phyloP scores from a whole-genome alignment of 495 filamentous ascomycete genomes.

The Aspergillus asperescens region DNA sequence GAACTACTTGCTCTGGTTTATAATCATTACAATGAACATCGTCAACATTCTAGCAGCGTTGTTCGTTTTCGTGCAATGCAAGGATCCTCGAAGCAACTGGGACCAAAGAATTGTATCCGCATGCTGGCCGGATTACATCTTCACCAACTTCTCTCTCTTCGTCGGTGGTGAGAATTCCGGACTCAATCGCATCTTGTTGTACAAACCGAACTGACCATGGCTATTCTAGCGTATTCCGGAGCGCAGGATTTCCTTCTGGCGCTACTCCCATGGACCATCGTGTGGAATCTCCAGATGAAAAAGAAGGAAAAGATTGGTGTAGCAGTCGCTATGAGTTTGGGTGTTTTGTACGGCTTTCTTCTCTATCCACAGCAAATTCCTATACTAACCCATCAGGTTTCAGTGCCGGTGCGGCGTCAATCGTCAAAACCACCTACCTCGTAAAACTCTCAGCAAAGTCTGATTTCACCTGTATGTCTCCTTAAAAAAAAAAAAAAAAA shows the following conservation, averaged over 20 bases:
- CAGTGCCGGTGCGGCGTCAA: slow-evolving; percentile 20
- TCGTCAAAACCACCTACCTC: slow-evolving; percentile 24
- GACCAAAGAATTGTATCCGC: slow-evolving; percentile 15
- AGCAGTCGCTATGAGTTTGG: slow-evolving; percentile 25
- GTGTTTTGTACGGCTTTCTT: slow-evolving; percentile 18
- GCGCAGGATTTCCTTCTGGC: slow-evolving; percentile 27
- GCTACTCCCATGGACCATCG: slow-evolving; percentile 20
- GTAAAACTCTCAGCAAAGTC: slow-evolving; percentile 14
- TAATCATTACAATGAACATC: slow-evolving; percentile 24
- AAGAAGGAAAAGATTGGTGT: slow-evolving; percentile 23
- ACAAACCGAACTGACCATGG: too few species aligned
- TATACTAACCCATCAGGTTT: not conserved
- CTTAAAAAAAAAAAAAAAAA: not conserved
- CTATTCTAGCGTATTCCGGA: slow-evolving; percentile 21
- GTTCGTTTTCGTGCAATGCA: slow-evolving; percentile 23
- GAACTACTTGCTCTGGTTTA: slow-evolving; percentile 22
- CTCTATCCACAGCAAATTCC: not conserved
- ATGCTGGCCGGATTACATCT: slow-evolving; percentile 22
- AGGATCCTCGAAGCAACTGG: slow-evolving; percentile 19
- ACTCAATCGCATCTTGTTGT: not conserved
- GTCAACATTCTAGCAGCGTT: slow-evolving; percentile 22
- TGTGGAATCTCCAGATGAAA: slow-evolving; percentile 27
- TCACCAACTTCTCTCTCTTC: slow-evolving; percentile 18
- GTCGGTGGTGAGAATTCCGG: slow-evolving; percentile 19
- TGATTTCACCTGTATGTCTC: slow-evolving; percentile 24